phyloP scores from a whole-genome alignment of 306 rosid genomes.

The Trichosanthes cucumerina region DNA sequence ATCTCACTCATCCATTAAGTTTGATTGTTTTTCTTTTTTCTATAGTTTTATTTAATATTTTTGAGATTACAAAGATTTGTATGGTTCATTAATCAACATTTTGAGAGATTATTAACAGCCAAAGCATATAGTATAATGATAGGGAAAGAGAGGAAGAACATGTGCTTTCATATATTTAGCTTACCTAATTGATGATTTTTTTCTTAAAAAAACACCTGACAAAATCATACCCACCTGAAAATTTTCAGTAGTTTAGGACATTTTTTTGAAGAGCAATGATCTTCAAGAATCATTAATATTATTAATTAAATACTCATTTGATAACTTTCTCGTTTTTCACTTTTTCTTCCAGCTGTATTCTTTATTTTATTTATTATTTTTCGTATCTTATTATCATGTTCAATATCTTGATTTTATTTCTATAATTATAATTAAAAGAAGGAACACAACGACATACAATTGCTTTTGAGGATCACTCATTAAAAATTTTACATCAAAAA shows the following conservation, averaged over 20 bases:
- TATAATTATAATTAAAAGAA: not conserved
- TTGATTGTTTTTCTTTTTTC: not conserved
- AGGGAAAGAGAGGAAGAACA: constrained; percentile 16
- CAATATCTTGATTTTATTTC: too few relatives aligned
- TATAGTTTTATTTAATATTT: not conserved
- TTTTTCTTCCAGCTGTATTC: not conserved
- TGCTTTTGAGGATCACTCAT: not conserved
- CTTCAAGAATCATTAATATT: not conserved
- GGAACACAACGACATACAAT: too few relatives aligned
- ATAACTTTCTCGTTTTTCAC: not conserved
- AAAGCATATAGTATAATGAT: not conserved
- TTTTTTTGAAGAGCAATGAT: not conserved
- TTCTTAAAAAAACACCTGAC: constrained; percentile 3
- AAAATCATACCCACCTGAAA: constrained; percentile 1
- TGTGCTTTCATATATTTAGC: constrained; percentile 38
- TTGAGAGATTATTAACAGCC: not conserved
- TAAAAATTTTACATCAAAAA: not conserved
- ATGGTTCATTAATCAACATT: not conserved
- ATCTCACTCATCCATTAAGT: constrained; percentile 2
- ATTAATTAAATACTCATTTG: not conserved
- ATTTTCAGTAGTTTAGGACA: not conserved
- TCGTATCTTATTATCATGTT: too few relatives aligned
- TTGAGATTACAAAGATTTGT: constrained; percentile 4
- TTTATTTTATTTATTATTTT: not conserved
- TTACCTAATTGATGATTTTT: constrained; percentile 26